Conservation (phyloP, 306 rosid genomes). For the Hylodesmum podocarpum region DNA sequence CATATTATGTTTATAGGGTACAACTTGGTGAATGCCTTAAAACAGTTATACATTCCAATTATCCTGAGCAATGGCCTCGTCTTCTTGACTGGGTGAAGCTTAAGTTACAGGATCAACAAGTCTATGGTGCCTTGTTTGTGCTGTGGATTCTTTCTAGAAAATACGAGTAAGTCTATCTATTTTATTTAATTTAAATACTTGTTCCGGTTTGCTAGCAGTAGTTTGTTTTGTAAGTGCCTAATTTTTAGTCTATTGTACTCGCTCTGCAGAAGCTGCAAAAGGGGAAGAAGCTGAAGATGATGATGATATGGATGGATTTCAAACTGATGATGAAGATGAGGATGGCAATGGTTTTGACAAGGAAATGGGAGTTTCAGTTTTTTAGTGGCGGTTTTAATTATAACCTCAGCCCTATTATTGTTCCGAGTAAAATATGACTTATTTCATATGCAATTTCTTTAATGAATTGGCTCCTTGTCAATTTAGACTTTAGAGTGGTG, state of each 20-base stretch:
- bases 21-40: constrained; percentile 97
- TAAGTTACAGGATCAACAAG: constrained; percentile 86
- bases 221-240: constrained; percentile 4
- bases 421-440: no score
- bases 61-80: constrained; percentile 95
- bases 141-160: constrained; percentile 93
- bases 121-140: constrained; percentile 87
- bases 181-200: not conserved
- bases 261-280: constrained; percentile 77
- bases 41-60: constrained; percentile 86
- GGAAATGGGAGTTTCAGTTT: constrained; percentile 84
- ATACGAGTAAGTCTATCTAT: constrained; percentile 76
- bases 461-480: no score
- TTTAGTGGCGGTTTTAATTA: no score
- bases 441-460: no score
- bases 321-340: constrained; percentile 80
- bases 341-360: constrained; percentile 82
- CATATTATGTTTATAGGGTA: constrained; percentile 52
- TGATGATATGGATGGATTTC: constrained; percentile 96
- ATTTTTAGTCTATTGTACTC: constrained; percentile 18
- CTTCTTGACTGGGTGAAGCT: constrained; percentile 97
- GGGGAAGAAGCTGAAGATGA: constrained; percentile 91
- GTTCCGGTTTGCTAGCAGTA: not conserved
- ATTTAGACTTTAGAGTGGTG: no score
- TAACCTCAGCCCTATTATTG: no score